phyloP scores from a whole-genome alignment of 495 filamentous ascomycete genomes.

The Hypoxylon perforatum region DNA sequence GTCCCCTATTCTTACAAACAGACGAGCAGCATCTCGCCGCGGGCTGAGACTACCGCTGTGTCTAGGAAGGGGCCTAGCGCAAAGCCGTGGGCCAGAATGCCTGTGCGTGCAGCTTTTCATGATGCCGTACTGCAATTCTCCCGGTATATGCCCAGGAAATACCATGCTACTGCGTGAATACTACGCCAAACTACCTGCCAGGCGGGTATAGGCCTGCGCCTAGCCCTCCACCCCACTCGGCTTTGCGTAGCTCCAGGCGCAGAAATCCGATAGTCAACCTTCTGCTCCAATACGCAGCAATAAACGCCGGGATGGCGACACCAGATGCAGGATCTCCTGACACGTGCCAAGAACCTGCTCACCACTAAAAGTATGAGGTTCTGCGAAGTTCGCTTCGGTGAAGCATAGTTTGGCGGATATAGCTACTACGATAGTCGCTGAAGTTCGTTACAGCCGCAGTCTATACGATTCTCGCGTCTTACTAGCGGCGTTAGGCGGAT shows the following conservation, averaged over 20 bases:
- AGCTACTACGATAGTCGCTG: too few relatives aligned
- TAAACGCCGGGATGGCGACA: not conserved
- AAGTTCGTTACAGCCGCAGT: too few relatives aligned
- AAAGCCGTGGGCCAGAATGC: not conserved
- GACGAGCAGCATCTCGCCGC: too few relatives aligned
- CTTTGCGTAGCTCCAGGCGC: conserved; percentile 10
- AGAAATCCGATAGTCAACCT: conserved; percentile 5
- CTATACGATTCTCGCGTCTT: too few relatives aligned
- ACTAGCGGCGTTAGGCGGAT: too few relatives aligned
- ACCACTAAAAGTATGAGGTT: too few relatives aligned
- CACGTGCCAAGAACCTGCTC: too few relatives aligned
- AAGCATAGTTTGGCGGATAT: too few relatives aligned
- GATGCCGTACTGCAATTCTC: not conserved
- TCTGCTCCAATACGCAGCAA: not conserved
- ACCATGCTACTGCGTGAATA: conserved; percentile 1
- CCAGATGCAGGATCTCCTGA: not conserved
- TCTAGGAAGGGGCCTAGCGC: too few relatives aligned
- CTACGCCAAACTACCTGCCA: conserved; percentile 1
- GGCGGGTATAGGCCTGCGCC: not conserved
- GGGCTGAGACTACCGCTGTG: too few relatives aligned
- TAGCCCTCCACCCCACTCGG: not conserved
- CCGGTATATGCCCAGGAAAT: not conserved
- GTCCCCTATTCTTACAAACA: not conserved
- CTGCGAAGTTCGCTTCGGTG: too few relatives aligned
- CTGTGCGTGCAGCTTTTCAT: not conserved